A percentile compares a stretch with the other conserved stretches of the same genome.
phyloP scores from a whole-genome alignment of 768 basidiomycete genomes.

The Imleria badia region DNA sequence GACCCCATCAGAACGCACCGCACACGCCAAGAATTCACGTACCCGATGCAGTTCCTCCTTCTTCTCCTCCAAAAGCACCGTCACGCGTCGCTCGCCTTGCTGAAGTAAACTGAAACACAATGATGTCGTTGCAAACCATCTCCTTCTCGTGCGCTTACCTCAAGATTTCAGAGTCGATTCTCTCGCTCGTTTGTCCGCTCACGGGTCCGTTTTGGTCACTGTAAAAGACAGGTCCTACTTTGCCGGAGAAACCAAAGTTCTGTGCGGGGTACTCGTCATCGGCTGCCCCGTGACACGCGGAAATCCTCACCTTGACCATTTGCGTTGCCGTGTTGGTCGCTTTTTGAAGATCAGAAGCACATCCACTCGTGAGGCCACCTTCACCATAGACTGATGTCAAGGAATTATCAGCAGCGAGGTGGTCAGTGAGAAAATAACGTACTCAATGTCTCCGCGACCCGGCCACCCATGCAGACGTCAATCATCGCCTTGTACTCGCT shows the following conservation, averaged over 20 bases:
- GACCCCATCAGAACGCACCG: background rate
- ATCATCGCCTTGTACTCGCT: conserved; percentile 80
- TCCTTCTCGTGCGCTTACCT: conserved; percentile 47
- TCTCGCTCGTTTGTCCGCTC: conserved; percentile 73
- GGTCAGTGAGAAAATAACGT: conserved; percentile 25
- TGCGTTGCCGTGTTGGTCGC: conserved; percentile 78
- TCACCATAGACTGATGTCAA: conserved; percentile 69
- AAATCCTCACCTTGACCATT: conserved; percentile 80
- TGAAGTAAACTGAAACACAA: conserved; percentile 54
- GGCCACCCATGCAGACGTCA: conserved; percentile 92
- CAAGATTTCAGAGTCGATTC: conserved; percentile 87
- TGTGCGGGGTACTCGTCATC: conserved; percentile 27
- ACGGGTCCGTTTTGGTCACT: conserved; percentile 68
- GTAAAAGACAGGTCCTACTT: conserved; percentile 81
- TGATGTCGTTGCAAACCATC: too few species aligned
- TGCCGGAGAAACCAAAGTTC: conserved; percentile 77
- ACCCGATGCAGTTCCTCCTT: conserved; percentile 77
- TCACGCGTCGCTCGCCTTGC: conserved; percentile 66
- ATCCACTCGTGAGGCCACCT: conserved; percentile 89
- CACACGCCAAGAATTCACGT: conserved; percentile 22
- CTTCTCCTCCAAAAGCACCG: conserved; percentile 58
- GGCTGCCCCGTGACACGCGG: background rate
- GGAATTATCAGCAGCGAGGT: conserved; percentile 7
- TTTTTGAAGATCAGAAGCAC: conserved; percentile 79
- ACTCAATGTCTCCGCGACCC: conserved; percentile 93